Base-by-base conservation (phyloP, 306 rosid genomes). In the Pyrus bretschneideri region DNA sequence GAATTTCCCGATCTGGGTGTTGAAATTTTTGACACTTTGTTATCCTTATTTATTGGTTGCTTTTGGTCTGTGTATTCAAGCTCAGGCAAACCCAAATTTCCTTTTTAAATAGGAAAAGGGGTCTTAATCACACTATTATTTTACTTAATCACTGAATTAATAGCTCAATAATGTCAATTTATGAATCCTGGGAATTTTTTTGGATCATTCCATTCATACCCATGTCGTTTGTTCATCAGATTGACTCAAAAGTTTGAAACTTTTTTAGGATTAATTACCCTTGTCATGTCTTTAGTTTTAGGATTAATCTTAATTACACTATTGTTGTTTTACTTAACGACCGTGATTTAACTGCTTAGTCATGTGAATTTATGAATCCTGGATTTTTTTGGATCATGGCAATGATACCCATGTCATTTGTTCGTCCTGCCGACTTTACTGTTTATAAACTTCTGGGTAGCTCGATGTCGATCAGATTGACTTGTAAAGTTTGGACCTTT, bases 1-100 rank as follows among this genome's bases (percentile, higher is more conserved):
- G 88, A 79, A 80, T 72, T 80, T 64, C 80, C 78, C 72, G 91
- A 88, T 85, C 86, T 79, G 80, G 55, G 76, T 85, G 77, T 78
- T 77, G 76, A 78, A 75, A 75, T 66, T 64, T 51, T 76, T 42
- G 30, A n/a, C 77, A 1, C 11, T 57, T 72, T 64, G 29, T 30
- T 22, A 70, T 31, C 64, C 84, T 61, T 33, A 19, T 46, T 59
- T 67, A 35, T 62, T 35, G 81, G 78, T 6, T 75, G 71, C 73
- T 29, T 38, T 78, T 76, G 22, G 72, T 66, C 44, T 77, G 49
- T 71, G 62, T 12, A 75, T 81, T 83, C 76, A 9, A 62, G 85
- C 74, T 72, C 62, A 79, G 78, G 81, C 86, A 81, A 82, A 80
- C 80, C 78, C 51, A 52, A 70, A 60, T 71, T 76, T 30, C 51